Conservation (phyloP, 352 stramenopile species). For the Blastocystis sp. region DNA sequence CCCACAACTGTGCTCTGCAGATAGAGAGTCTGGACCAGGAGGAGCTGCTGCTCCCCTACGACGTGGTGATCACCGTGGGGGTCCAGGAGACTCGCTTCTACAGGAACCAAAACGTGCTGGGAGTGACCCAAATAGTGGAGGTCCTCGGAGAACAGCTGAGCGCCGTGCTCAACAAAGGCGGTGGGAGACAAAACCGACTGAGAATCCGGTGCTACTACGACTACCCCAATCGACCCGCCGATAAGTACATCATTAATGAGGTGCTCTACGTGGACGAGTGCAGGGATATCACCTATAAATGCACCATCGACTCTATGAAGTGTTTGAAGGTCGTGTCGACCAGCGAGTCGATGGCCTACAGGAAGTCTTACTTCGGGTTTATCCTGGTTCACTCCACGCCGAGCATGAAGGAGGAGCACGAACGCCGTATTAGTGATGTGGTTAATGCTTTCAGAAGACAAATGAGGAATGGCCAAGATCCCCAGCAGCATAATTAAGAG, state of each 20-base stretch:
- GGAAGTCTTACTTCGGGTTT: background rate
- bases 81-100: background rate
- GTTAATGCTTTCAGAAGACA: background rate
- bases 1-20: background rate
- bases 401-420: background rate
- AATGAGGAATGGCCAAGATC: background rate
- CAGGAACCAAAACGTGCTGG: background rate
- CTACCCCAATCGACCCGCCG: background rate
- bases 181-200: background rate
- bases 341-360: background rate
- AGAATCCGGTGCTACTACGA: background rate
- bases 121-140: background rate
- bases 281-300: background rate
- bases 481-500: too few relatives aligned
- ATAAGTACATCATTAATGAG: background rate
- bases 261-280: background rate
- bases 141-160: too few relatives aligned
- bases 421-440: background rate
- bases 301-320: background rate
- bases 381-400: background rate
- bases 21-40: background rate
- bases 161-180: too few relatives aligned
- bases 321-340: background rate
- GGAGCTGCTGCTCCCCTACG: background rate
- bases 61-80: background rate